These are phyloP conservation scores for Cladochytrium replicatum DNA, from an alignment of 192 early-diverging fungal genomes.

Conservation along the genomic window DNA sequence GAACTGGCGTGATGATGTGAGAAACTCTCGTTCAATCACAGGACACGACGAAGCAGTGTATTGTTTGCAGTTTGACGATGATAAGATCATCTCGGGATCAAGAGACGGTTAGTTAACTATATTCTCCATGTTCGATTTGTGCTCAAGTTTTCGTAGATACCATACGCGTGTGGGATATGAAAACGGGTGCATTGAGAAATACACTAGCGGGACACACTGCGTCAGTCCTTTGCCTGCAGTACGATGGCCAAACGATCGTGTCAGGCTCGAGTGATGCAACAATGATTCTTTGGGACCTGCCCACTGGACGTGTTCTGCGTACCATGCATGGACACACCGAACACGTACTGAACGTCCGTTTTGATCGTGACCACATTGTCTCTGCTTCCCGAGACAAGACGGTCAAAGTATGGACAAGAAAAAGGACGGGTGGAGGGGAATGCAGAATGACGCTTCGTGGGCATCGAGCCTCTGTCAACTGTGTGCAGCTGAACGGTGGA, in stretches of 20 bases:
- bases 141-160: background rate
- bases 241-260: slow-evolving; percentile 49
- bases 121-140: no score
- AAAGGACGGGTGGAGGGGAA: background rate
- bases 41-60: slow-evolving; percentile 70
- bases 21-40: slow-evolving; percentile 37
- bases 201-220: slow-evolving; percentile 52
- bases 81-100: slow-evolving; percentile 59
- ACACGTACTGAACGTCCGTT: slow-evolving; percentile 43
- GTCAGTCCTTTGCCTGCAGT: slow-evolving; percentile 69
- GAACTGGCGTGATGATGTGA: slow-evolving; percentile 57
- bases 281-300: slow-evolving; percentile 54
- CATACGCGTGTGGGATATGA: slow-evolving; percentile 60
- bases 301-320: slow-evolving; percentile 33
- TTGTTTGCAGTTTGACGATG: slow-evolving; percentile 52
- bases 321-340: slow-evolving; percentile 46
- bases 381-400: background rate
- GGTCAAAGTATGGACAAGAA: background rate
- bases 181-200: slow-evolving; percentile 32
- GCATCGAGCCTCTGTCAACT: background rate
- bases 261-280: slow-evolving; percentile 63
- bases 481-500: background rate
- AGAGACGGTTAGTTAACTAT: slow-evolving; percentile 6
- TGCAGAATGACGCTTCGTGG: background rate
- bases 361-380: background rate